Evolutionary conservation across 495 filamentous ascomycete species (phyloP).

Genomic region (Penicillium goetzii): DNA sequence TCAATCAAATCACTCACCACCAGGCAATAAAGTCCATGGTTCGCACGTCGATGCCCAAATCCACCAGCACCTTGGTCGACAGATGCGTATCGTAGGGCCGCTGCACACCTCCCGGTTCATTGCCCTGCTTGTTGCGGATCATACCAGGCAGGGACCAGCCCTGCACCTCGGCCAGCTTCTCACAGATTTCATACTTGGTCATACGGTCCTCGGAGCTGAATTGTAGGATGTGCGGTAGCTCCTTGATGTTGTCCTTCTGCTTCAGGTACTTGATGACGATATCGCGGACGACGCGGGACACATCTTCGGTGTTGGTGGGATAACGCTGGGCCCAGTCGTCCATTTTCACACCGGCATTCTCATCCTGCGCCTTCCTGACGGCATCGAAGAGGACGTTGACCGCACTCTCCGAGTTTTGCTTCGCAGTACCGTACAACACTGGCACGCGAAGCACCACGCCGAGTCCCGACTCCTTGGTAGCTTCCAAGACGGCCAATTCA

Average conservation of each 20-base stretch:
- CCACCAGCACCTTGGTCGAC: conserved; percentile 72
- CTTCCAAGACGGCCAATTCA: conserved; percentile 71
- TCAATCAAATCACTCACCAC: conserved; percentile 64
- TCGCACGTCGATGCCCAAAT: conserved; percentile 74
- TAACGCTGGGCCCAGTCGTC: conserved; percentile 88
- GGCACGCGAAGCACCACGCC: conserved; percentile 83
- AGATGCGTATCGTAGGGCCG: conserved; percentile 91
- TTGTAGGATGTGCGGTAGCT: conserved; percentile 75
- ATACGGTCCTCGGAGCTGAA: conserved; percentile 85
- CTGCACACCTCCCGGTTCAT: conserved; percentile 74
- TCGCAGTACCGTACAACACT: conserved; percentile 76
- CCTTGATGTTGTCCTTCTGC: conserved; percentile 40
- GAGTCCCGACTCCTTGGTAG: conserved; percentile 53
- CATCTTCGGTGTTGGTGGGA: conserved; percentile 86
- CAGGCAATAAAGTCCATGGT: conserved; percentile 79
- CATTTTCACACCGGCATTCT: conserved; percentile 68
- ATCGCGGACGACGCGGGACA: conserved; percentile 76
- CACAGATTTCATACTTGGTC: conserved; percentile 91
- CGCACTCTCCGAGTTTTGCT: conserved; percentile 69
- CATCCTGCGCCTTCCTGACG: conserved; percentile 68
- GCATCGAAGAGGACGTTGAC: conserved; percentile 79
- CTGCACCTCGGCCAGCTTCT: conserved; percentile 78
- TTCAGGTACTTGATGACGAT: conserved; percentile 70
- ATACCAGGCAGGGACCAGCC: conserved; percentile 74
- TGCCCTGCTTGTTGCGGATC: conserved; percentile 70